Evolutionary conservation across 495 filamentous ascomycete genomes (phyloP), one percentile per base, ranked within the genome.

Genomic region (Aspergillus nidulans): DNA sequence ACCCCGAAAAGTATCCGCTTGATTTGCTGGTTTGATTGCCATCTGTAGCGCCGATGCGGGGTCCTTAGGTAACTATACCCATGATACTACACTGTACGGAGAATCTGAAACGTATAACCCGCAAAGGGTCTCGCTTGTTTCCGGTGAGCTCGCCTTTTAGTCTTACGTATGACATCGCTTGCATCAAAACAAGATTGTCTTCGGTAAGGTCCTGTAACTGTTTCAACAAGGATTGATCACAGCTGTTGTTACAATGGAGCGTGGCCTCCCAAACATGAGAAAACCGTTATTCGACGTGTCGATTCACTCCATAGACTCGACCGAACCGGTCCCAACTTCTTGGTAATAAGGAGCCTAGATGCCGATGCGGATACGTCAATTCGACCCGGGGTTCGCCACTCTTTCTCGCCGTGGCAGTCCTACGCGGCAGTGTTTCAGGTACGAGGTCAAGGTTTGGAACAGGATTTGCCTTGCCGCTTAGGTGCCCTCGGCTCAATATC

Each of bases 381-480:
- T 43, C 21, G 13, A 41, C n/a, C 39, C 39, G 20, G 18, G 39
- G 39, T 41, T 41, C 39, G n/a, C n/a, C n/a, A n/a, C n/a, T n/a
- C n/a, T n/a, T n/a, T n/a, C n/a, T n/a, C n/a, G n/a, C n/a, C n/a
- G n/a, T 28, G 4, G 26, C 4, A 28, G 26, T 28, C 26, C 26
- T 28, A 4, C 26, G 26, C 26, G 9, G 9, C 4, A 4, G 4
- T 4, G 26, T 4, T 28, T 28, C 15, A 44, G 20, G 39, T 4
- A 18, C 21, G 43, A 9, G 50, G 23, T 34, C 28, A 10, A 30
- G 18, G 19, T n/a, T 50, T n/a, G 25, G 40, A 34, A 45, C 26
- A 53, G 30, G 25, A 15, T 45, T 24, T 10, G 44, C 9, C 15
- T 52, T 52, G 49, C 39, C 49, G 45, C 53, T 36, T n/a, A n/a